phyloP scores from a whole-genome alignment of 441 rosid genomes.

The Erodium texanum region DNA sequence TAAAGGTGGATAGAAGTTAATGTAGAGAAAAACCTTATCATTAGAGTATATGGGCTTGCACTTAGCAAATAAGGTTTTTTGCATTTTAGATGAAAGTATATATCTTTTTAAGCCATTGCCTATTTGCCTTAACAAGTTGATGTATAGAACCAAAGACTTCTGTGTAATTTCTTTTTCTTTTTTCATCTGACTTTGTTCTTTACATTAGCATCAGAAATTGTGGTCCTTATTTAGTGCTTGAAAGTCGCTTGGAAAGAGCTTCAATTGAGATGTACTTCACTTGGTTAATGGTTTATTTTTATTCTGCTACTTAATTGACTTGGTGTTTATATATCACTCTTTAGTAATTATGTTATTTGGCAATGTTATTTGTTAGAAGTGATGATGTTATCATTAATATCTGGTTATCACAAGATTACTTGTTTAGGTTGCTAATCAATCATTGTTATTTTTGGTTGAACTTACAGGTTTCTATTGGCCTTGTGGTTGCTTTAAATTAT shows the following conservation, averaged over 20 bases:
- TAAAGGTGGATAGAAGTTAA: too few species aligned
- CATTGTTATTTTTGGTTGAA: slow-evolving; percentile 21
- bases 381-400: slow-evolving; percentile 8
- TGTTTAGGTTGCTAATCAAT: slow-evolving; percentile 18
- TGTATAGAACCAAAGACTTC: too few species aligned
- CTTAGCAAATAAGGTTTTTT: too few species aligned
- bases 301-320: background rate
- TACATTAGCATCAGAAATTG: too few species aligned
- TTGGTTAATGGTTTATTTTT: background rate
- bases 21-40: too few species aligned
- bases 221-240: too few species aligned
- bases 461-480: slow-evolving; percentile 72
- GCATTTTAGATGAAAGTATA: too few species aligned
- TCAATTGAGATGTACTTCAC: slow-evolving; percentile 1
- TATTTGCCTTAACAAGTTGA: too few species aligned
- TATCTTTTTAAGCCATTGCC: too few species aligned
- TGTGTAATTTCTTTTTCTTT: background rate
- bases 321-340: background rate
- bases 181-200: background rate
- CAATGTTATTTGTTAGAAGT: slow-evolving; percentile 5
- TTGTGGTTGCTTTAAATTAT: slow-evolving; percentile 86
- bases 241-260: too few species aligned
- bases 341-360: background rate
- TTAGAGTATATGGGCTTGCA: too few species aligned
- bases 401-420: slow-evolving; percentile 7